Base-by-base conservation (phyloP, 1,284 basidiomycete genomes). In the Termitomyces sp. region DNA sequence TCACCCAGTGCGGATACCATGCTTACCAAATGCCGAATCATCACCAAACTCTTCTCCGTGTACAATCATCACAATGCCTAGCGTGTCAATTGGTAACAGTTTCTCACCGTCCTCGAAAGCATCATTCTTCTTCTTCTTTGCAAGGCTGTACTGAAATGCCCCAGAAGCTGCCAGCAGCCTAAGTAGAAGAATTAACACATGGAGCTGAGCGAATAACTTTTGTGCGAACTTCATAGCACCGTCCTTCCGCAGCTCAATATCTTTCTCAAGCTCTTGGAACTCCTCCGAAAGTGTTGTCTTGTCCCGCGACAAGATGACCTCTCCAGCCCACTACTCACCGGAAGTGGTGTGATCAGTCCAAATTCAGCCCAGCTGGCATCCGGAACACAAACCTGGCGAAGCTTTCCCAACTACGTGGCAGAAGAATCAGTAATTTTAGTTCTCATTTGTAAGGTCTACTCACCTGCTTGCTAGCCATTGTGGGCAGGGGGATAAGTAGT, bases 21-120 rank as follows among this genome's bases (percentile, higher is more conserved):
- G 21, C 19, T 30, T 47, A 83, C 87, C 87, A 63, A 85, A 90
- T 1, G 79, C 74, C 43, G 88, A 85, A 61, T 90, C 79, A 17
- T 81, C 77, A n/a, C 80, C 82, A 62, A 90, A 86, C 63, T 92
- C 84, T 62, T 92, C 88, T 10, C 92, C 92, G 64, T 92, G 88
- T 30, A 80, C 77, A 55, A 92, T 86, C 92, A 94, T 92, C 41
- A 90, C 88, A 50, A 90, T 77, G 1, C 92, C 92, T 5, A 94
- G 74, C 24, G 84, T 82, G 63, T 94, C 92, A 28, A 90, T 74
- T 0, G 87, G 81, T 21, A 89, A 70, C 31, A 88, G 72, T 65
- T 89, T 88, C 59, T 83, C 84, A 1, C 73, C 67, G 54, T 82
- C 80, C 33, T 81, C 81, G 1, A 84, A 70, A 1, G 75, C 79